Evolutionary conservation across 148 eudicot species (phyloP).

Genomic region (Rhododendron vialii): DNA sequence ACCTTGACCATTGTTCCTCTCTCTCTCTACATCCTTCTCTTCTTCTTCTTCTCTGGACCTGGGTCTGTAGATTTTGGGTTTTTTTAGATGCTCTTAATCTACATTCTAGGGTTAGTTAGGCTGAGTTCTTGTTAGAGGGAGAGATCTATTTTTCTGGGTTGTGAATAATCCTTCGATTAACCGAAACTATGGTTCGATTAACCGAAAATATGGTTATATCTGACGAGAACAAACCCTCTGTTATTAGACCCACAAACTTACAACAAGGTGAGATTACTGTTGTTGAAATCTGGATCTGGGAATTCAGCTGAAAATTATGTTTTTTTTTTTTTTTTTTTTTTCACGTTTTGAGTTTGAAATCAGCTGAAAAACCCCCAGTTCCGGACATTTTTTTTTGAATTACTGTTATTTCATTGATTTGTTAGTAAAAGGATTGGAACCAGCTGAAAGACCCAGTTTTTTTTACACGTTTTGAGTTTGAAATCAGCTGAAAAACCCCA

Average conservation of each 20-base stretch:
- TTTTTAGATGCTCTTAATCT: slow-evolving; percentile 7
- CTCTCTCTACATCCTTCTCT: not conserved
- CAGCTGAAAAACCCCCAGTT: not conserved
- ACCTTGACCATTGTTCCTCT: not conserved
- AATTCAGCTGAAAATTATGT: not conserved
- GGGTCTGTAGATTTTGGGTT: slow-evolving; percentile 7
- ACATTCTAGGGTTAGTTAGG: slow-evolving; percentile 11
- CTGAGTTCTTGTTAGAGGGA: slow-evolving; percentile 8
- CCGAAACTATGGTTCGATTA: slow-evolving; percentile 5
- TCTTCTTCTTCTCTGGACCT: slow-evolving; percentile 5
- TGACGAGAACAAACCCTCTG: slow-evolving; percentile 37
- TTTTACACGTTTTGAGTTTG: slow-evolving; percentile 12
- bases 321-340: slow-evolving; percentile 15
- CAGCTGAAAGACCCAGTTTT: not conserved
- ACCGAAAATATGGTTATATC: slow-evolving; percentile 23
- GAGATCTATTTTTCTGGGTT: slow-evolving; percentile 8
- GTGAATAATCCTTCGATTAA: slow-evolving; percentile 5
- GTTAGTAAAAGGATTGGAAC: slow-evolving; percentile 13
- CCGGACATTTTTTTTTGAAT: not conserved
- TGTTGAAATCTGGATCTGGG: not conserved
- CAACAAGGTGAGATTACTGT: slow-evolving; percentile 30
- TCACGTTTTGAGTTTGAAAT: slow-evolving; percentile 12
- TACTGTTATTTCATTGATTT: no score
- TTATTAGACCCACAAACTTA: slow-evolving; percentile 24
- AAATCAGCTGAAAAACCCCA: not conserved